These are phyloP conservation scores for Malus hybrid DNA, from an alignment of 331 rosid genomes.

Conservation along the genomic window DNA sequence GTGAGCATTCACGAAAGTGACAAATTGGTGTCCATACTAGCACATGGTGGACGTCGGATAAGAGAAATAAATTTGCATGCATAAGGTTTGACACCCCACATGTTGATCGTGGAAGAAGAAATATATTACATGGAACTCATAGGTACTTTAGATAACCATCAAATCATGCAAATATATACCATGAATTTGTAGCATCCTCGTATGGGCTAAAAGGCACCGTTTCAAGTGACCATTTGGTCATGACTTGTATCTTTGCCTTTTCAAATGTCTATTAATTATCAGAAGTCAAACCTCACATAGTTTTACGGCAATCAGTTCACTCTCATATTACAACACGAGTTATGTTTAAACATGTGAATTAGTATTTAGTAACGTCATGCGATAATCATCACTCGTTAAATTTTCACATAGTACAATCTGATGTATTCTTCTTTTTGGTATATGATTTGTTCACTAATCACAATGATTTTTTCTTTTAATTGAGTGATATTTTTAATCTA, in stretches of 20 bases:
- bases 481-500: too few relatives aligned
- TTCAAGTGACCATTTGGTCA: not conserved
- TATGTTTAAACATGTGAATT: too few relatives aligned
- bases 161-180: not conserved
- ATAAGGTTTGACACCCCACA: slow-evolving; percentile 12
- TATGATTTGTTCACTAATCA: too few relatives aligned
- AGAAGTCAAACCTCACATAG: too few relatives aligned
- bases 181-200: not conserved
- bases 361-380: too few relatives aligned
- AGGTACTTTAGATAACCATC: not conserved
- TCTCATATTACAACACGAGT: too few relatives aligned
- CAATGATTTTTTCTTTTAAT: too few relatives aligned
- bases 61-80: not conserved
- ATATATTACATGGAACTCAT: not conserved
- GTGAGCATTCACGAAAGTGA: not conserved
- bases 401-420: too few relatives aligned
- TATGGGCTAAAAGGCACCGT: slow-evolving; percentile 4
- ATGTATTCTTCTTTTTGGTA: too few relatives aligned
- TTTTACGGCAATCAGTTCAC: too few relatives aligned
- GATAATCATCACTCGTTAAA: too few relatives aligned
- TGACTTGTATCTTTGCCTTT: not conserved
- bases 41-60: not conserved
- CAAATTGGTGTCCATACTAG: not conserved
- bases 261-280: not conserved
- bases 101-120: not conserved